phyloP scores from a whole-genome alignment of 2,329 filamentous ascomycete species.

The Ilyonectria sp. region DNA sequence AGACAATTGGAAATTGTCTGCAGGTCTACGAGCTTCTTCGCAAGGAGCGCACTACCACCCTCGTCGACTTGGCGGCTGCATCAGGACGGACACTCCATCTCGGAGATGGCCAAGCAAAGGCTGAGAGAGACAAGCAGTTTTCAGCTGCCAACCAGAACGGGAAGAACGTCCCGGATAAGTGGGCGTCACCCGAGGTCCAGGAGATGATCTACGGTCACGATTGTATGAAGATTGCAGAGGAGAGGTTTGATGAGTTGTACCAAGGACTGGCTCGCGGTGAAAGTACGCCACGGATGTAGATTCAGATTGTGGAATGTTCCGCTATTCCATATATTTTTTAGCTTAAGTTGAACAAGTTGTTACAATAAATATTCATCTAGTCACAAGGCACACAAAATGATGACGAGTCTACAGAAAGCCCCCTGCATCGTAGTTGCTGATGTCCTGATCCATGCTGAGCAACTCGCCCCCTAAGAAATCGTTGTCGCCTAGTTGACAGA shows the following conservation, averaged over 20 bases:
- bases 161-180: conserved; percentile 74
- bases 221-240: conserved; percentile 67
- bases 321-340: not conserved
- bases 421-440: conserved; percentile 17
- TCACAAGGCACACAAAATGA: not conserved
- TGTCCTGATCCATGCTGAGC: conserved; percentile 25
- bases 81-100: conserved; percentile 68
- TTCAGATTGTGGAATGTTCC: not conserved
- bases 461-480: conserved; percentile 21
- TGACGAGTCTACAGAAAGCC: conserved; percentile 10
- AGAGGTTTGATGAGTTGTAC: conserved; percentile 66
- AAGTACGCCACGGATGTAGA: not conserved
- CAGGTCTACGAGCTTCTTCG: conserved; percentile 70
- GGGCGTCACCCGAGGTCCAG: conserved; percentile 79
- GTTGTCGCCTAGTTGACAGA: conserved; percentile 26
- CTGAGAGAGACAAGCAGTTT: conserved; percentile 70
- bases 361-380: not conserved
- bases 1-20: conserved; percentile 64
- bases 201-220: conserved; percentile 76
- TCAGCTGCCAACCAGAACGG: conserved; percentile 64
- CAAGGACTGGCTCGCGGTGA: not conserved
- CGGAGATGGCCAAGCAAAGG: conserved; percentile 68
- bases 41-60: conserved; percentile 67
- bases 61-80: conserved; percentile 69
- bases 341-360: not conserved